Percentiles rank a stretch among this genome's conserved stretches.
Evolutionary conservation across 805 yeast species (phyloP).

Genomic region (Wickerhamia fluorescens): DNA sequence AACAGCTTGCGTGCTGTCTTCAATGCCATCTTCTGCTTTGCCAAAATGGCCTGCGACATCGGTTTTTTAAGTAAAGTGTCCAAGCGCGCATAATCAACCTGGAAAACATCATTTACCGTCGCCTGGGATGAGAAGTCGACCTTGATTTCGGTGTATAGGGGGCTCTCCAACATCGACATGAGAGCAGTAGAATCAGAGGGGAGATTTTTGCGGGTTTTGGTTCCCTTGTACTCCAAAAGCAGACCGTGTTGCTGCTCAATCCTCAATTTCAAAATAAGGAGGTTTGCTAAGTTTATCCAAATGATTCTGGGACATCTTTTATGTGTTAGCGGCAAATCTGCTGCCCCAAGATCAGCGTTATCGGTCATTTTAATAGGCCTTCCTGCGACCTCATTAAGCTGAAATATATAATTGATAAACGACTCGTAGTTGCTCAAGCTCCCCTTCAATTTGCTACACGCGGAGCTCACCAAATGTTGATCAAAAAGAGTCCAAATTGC

Average conservation of each 20-base stretch:
- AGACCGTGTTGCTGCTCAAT: background rate
- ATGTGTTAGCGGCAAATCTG: no score
- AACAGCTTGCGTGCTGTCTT: constrained; percentile 38
- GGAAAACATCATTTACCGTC: background rate
- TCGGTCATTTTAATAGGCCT: no score
- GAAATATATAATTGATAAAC: no score
- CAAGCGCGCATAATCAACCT: constrained; percentile 2
- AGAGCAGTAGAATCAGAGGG: background rate
- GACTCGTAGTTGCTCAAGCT: no score
- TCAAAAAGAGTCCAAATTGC: no score
- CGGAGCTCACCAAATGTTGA: no score
- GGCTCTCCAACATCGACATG: background rate
- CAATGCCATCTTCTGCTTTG: constrained; percentile 31
- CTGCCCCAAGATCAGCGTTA: no score
- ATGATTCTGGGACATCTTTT: no score
- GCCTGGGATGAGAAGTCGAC: background rate
- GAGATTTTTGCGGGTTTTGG: background rate
- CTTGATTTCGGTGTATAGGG: background rate
- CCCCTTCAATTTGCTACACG: no score
- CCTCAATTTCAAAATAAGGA: constrained; percentile 9
- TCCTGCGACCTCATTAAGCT: no score
- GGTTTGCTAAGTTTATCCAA: constrained; percentile 7
- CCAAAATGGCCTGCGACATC: constrained; percentile 34
- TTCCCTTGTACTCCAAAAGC: background rate
- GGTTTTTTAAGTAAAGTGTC: constrained; percentile 13